Base-by-base conservation (phyloP, 2,329 filamentous ascomycete species). In the Zymoseptoria ardabiliae region DNA sequence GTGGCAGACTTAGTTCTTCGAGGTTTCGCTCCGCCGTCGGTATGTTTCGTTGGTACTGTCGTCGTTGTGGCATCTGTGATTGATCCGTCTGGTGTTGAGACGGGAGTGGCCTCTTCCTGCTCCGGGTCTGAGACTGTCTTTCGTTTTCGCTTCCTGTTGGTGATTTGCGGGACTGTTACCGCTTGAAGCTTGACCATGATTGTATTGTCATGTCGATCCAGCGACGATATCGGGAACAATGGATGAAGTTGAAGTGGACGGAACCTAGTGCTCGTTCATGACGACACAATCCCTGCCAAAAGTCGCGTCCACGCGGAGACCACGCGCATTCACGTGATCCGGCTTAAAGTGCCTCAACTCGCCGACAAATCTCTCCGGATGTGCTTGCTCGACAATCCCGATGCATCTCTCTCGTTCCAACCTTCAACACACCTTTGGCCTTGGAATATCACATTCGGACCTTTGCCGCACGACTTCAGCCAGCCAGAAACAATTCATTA, bases 21-120 rank as follows among this genome's bases (percentile, higher is more conserved):
- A 17, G 80, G 77, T 63, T 82, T 78, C 65, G 79, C 77, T 23
- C 80, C 80, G 50, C 82, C 82, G 76, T 85, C 82, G 53, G 81
- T 75, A 23, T 76, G 79, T 69, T 85, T 85, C 1, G 82, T 84
- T 2, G 80, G 78, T 17, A 85, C 70, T 20, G 72, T 78, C 1
- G 75, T 77, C 3, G 72, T 68, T 4, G 69, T 66, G 6, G 49
- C 22, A 10, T 63, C 60, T 51, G 53, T 54, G n/a, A 45, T 57
- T 2, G 57, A 25, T 10, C 49, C 51, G 10, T 50, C 19, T 48
- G 60, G 56, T 17, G 35, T 45, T 7, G 35, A 45, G 1, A 45
- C 35, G 2, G 35, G 35, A n/a, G 17, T 51, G 21, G 50, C 41
- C 10, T 65, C 61, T 20, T 23, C 48, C 21, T 61, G 55, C 1